phyloP scores from a whole-genome alignment of 2,329 filamentous ascomycete species.

The Trichoderma lentiforme region DNA sequence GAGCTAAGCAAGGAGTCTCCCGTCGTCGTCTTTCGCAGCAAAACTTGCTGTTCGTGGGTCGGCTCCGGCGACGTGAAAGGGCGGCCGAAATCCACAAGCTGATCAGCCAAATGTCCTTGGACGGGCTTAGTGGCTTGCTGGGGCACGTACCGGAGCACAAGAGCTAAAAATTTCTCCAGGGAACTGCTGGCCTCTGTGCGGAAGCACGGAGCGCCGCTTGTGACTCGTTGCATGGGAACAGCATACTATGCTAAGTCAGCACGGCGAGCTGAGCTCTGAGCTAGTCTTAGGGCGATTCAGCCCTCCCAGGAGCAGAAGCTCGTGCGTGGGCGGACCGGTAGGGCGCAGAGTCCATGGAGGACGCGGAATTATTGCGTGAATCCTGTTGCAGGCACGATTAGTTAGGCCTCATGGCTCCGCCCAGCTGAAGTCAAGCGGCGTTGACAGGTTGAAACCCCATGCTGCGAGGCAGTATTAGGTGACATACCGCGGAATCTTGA shows the following conservation, averaged over 20 bases:
- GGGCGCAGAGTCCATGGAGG: slow-evolving; percentile 4
- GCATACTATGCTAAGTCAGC: background rate
- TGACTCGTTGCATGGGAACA: background rate
- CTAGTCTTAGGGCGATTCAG: slow-evolving; percentile 13
- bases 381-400: background rate
- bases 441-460: background rate
- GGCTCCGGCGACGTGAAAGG: slow-evolving; percentile 1
- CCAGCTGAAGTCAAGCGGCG: background rate
- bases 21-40: background rate
- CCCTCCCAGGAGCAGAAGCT: slow-evolving; percentile 1
- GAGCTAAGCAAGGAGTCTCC: background rate
- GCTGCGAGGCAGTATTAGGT: background rate
- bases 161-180: background rate
- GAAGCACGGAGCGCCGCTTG: background rate
- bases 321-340: slow-evolving; percentile 8
- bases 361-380: slow-evolving; percentile 2
- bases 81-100: slow-evolving; percentile 1
- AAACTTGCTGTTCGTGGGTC: background rate
- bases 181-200: background rate
- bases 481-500: background rate
- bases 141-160: background rate
- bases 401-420: background rate
- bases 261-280: slow-evolving; percentile 7
- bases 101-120: background rate
- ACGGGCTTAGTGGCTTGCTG: background rate